phyloP scores from a whole-genome alignment of 768 basidiomycete genomes.

The Amanita molliuscula region DNA sequence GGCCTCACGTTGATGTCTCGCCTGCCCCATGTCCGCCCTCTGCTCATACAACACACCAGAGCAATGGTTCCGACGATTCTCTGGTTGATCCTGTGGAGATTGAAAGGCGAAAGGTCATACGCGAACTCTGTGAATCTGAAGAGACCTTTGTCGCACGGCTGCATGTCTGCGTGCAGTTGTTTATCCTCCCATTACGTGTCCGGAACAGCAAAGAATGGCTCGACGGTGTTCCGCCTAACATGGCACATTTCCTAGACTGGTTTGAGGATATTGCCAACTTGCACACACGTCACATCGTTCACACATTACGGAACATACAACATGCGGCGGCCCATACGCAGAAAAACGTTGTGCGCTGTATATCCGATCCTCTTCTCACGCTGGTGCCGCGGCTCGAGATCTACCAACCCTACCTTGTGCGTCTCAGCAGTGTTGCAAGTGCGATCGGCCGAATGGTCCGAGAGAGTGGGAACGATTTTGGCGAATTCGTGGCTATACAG shows the following conservation, averaged over 20 bases:
- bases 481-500: slow-evolving; percentile 73
- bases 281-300: slow-evolving; percentile 49
- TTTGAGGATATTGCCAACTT: slow-evolving; percentile 78
- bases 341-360: slow-evolving; percentile 32
- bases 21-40: background rate
- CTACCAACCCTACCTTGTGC: slow-evolving; percentile 80
- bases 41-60: background rate
- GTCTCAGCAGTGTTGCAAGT: slow-evolving; percentile 49
- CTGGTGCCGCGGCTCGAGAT: slow-evolving; percentile 67
- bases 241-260: slow-evolving; percentile 77
- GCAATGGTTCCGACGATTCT: background rate
- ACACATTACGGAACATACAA: slow-evolving; percentile 26
- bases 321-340: slow-evolving; percentile 20
- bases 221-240: slow-evolving; percentile 59
- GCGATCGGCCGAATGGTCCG: slow-evolving; percentile 39
- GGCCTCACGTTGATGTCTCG: background rate
- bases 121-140: slow-evolving; percentile 63
- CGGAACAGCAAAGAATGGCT: slow-evolving; percentile 71
- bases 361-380: slow-evolving; percentile 48
- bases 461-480: slow-evolving; percentile 60
- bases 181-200: slow-evolving; percentile 68
- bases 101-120: slow-evolving; percentile 27
- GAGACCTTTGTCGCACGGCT: slow-evolving; percentile 56
- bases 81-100: background rate
- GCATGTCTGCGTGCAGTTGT: slow-evolving; percentile 55